A percentile compares a stretch with the other conserved stretches of the same genome.
These are phyloP conservation scores for Pseudevernia furfuracea DNA, from an alignment of 495 filamentous ascomycete genomes.

Conservation along the genomic window DNA sequence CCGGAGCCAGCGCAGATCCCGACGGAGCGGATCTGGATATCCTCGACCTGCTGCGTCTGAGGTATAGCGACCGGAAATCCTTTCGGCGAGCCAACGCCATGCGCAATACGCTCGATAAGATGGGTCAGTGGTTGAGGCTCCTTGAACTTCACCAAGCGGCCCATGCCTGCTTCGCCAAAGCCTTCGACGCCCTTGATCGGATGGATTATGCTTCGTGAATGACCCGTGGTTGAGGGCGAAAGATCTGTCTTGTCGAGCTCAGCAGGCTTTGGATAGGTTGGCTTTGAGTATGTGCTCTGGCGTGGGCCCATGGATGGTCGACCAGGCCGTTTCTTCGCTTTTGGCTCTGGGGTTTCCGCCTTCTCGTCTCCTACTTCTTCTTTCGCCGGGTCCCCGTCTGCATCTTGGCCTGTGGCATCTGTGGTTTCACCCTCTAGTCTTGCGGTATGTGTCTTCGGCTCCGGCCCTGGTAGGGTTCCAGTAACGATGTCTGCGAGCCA, in stretches of 20 bases:
- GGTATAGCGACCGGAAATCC: slow-evolving; percentile 65
- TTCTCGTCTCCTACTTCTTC: slow-evolving; percentile 15
- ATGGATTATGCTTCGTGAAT: slow-evolving; percentile 48
- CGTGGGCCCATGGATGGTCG: slow-evolving; percentile 19
- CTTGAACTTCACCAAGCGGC: slow-evolving; percentile 60
- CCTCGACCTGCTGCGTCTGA: slow-evolving; percentile 44
- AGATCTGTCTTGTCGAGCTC: slow-evolving; percentile 24
- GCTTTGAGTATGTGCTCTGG: slow-evolving; percentile 35
- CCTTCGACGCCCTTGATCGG: slow-evolving; percentile 36
- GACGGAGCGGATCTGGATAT: slow-evolving; percentile 50
- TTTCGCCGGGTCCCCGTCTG: slow-evolving; percentile 10
- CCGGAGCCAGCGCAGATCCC: slow-evolving; percentile 83
- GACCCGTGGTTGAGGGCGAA: slow-evolving; percentile 30
- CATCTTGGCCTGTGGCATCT: slow-evolving; percentile 1
- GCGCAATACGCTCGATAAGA: slow-evolving; percentile 55
- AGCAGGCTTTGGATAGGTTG: slow-evolving; percentile 35
- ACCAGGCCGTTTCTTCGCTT: slow-evolving; percentile 15
- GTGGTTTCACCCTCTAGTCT: slow-evolving; percentile 3
- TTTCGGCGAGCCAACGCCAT: slow-evolving; percentile 52
- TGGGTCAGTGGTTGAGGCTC: slow-evolving; percentile 49
- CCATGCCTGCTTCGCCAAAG: slow-evolving; percentile 67
- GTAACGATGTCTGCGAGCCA: slow-evolving; percentile 90
- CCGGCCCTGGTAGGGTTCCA: slow-evolving; percentile 35
- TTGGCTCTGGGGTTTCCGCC: background rate
- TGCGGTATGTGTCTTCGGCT: slow-evolving; percentile 27